phyloP scores from a whole-genome alignment of 2,329 filamentous ascomycete species.

The Colletotrichum falcatum region DNA sequence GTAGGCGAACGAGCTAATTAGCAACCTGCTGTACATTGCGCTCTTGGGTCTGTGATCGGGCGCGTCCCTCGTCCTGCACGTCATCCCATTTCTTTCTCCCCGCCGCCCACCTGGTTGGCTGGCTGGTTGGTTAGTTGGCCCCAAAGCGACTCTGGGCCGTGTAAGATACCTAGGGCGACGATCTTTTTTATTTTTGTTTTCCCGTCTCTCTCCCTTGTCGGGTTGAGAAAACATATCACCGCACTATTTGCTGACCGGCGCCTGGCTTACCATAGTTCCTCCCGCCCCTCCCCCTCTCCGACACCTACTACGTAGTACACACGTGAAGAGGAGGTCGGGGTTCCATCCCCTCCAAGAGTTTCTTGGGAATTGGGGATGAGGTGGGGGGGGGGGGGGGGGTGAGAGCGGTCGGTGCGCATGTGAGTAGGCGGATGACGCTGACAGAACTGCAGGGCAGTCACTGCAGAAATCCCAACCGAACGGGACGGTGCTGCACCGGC shows the following conservation, averaged over 20 bases:
- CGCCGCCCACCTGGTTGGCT: neutral
- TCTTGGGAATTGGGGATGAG: neutral
- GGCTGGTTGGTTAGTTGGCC: neutral
- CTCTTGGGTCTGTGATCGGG: neutral
- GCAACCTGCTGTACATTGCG: neutral
- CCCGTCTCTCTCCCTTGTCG: neutral
- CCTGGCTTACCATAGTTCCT: neutral
- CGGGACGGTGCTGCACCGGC: neutral
- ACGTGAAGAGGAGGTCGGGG: neutral
- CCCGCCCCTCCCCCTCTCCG: neutral
- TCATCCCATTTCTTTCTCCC: conserved; percentile 31
- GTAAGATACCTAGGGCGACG: neutral
- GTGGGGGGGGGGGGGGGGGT: neutral
- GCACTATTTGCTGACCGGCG: neutral
- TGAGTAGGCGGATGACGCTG: neutral
- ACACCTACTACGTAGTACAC: neutral
- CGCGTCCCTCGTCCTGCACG: conserved; percentile 27
- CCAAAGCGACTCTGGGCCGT: neutral
- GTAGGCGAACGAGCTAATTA: neutral
- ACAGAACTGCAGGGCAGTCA: neutral
- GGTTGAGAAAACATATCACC: neutral
- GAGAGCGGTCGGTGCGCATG: neutral
- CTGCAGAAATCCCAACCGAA: conserved; percentile 17
- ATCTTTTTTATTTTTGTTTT: neutral
- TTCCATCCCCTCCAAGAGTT: neutral